Percentiles rank a stretch among this genome's conserved stretches.
These are phyloP conservation scores for Phlebiopsis gigantea DNA, from an alignment of 768 basidiomycete species.

Conservation along the genomic window DNA sequence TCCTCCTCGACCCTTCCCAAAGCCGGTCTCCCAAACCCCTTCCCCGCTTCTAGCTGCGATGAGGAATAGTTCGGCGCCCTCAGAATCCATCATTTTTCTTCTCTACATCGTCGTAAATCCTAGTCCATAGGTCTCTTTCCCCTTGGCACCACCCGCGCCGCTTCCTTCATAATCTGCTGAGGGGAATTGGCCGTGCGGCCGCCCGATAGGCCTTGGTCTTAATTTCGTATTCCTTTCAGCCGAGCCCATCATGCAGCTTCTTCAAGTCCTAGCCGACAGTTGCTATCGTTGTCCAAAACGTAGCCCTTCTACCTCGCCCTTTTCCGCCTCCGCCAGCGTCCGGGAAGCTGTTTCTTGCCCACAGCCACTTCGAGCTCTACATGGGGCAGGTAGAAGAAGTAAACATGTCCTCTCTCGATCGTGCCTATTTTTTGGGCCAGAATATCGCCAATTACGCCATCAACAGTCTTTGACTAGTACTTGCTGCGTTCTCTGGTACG, in stretches of 20 bases:
- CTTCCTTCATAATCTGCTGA: slow-evolving; percentile 37
- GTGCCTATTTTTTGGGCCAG: no score
- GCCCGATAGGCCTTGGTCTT: slow-evolving; percentile 40
- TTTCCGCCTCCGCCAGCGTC: slow-evolving; percentile 31
- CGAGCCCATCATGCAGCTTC: slow-evolving; percentile 42
- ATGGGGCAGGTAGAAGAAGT: slow-evolving; percentile 60
- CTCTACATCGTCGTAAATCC: slow-evolving; percentile 48
- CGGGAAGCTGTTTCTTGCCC: slow-evolving; percentile 54
- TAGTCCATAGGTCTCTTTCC: slow-evolving; percentile 41
- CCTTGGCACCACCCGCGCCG: slow-evolving; percentile 36
- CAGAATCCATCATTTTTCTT: slow-evolving; percentile 48
- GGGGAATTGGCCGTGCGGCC: slow-evolving; percentile 40
- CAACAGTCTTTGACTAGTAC: no score
- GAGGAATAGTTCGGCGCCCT: slow-evolving; percentile 49
- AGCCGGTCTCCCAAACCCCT: slow-evolving; percentile 40
- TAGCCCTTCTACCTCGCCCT: slow-evolving; percentile 35
- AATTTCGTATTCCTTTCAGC: slow-evolving; percentile 50
- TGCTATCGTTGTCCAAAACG: slow-evolving; percentile 49
- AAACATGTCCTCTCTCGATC: slow-evolving; percentile 56
- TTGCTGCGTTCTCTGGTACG: no score
- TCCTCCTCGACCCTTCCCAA: slow-evolving; percentile 48
- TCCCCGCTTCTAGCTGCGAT: slow-evolving; percentile 47
- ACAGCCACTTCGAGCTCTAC: slow-evolving; percentile 49
- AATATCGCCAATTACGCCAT: no score
- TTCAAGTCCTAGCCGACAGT: slow-evolving; percentile 47